phyloP scores from a whole-genome alignment of 2,329 filamentous ascomycete genomes.

The Elsinoe ampelina region DNA sequence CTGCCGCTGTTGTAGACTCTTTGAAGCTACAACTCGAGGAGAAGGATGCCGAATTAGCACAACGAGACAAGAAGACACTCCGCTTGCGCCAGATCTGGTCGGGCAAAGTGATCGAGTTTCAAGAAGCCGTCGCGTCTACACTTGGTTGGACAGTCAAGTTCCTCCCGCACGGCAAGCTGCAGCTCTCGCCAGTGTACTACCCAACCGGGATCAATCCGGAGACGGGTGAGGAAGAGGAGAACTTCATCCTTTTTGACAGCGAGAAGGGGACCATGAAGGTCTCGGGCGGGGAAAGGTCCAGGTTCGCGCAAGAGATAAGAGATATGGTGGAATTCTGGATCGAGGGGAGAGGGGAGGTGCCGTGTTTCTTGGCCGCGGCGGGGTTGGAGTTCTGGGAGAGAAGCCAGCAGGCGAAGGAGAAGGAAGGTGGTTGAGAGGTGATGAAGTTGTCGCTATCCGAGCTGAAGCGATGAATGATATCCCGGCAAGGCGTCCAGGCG shows the following conservation, averaged over 20 bases:
- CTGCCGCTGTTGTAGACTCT: conserved; percentile 64
- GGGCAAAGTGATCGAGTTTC: conserved; percentile 85
- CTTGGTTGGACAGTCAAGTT: conserved; percentile 94
- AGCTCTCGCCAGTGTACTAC: conserved; percentile 78
- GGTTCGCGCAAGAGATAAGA: conserved; percentile 75
- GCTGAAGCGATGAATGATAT: background rate
- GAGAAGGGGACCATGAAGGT: conserved; percentile 98
- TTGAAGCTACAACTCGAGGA: conserved; percentile 67
- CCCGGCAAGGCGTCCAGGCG: no score
- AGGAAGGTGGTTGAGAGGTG: conserved; percentile 14
- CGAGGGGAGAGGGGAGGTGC: conserved; percentile 83
- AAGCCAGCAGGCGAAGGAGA: conserved; percentile 26
- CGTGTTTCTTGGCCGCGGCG: conserved; percentile 81
- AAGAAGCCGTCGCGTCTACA: conserved; percentile 84
- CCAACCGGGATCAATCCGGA: conserved; percentile 33
- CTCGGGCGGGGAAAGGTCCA: conserved; percentile 74
- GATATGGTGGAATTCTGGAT: conserved; percentile 95
- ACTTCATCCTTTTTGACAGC: conserved; percentile 72
- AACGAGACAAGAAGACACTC: conserved; percentile 68
- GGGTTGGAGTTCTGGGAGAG: conserved; percentile 90
- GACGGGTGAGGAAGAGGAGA: conserved; percentile 43
- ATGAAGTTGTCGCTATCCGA: background rate
- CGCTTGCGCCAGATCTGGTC: conserved; percentile 90
- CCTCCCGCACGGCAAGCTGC: conserved; percentile 92
- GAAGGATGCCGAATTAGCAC: conserved; percentile 40